Percentiles rank a stretch among this genome's conserved stretches.
These are phyloP conservation scores for Anisodus tanguticus DNA, from an alignment of 257 asterid species.

Conservation along the genomic window DNA sequence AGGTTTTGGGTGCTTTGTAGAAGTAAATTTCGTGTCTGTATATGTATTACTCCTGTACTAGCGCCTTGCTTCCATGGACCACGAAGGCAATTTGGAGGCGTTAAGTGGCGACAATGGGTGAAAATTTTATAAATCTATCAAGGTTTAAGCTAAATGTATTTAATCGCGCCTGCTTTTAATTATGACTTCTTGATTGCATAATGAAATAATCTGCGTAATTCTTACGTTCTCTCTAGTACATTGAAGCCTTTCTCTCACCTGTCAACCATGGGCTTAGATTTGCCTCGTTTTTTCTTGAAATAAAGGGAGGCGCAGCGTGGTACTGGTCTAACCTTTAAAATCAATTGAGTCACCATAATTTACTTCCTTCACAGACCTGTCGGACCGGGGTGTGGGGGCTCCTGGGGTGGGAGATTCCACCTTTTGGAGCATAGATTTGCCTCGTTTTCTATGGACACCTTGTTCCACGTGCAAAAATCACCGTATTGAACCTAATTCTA, in stretches of 20 bases:
- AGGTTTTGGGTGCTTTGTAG: neutral
- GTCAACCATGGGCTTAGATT: slow-evolving; percentile 13
- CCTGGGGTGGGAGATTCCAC: too few relatives aligned
- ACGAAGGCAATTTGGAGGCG: neutral
- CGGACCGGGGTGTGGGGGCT: too few relatives aligned
- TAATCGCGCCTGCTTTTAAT: neutral
- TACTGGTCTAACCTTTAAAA: too few relatives aligned
- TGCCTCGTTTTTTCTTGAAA: neutral
- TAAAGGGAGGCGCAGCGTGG: too few relatives aligned
- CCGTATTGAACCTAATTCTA: neutral
- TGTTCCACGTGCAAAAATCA: slow-evolving; percentile 14
- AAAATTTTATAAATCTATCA: neutral
- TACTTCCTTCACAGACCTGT: too few relatives aligned
- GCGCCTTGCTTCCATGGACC: neutral
- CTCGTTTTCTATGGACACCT: neutral
- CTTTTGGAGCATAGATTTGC: neutral
- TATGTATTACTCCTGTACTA: neutral
- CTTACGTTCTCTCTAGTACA: slow-evolving; percentile 14
- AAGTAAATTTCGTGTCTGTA: neutral
- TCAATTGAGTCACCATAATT: too few relatives aligned
- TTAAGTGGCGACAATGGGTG: neutral
- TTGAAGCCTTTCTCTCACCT: slow-evolving; percentile 28
- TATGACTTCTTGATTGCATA: neutral
- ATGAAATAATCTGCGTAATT: slow-evolving; percentile 3
- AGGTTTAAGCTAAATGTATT: neutral